These are phyloP conservation scores for Salisapilia sapeloensis DNA, from an alignment of 352 stramenopile genomes.

Conservation along the genomic window DNA sequence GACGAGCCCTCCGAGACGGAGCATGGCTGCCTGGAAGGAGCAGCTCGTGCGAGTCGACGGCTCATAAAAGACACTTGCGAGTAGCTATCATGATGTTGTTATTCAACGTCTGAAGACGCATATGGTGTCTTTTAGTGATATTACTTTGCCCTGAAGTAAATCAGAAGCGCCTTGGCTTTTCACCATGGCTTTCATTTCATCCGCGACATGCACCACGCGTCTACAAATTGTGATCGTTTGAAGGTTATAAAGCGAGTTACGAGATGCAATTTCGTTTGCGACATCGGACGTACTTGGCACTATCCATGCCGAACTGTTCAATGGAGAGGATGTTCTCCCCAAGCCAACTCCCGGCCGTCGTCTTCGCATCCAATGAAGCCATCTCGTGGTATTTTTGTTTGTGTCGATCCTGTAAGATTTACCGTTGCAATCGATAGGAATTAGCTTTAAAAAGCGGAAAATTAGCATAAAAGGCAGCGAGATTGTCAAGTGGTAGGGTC, in stretches of 20 bases:
- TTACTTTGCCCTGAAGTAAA: constrained; percentile 71
- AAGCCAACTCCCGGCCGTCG: constrained; percentile 29
- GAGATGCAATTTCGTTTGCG: background rate
- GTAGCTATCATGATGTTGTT: constrained; percentile 26
- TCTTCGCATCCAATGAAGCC: constrained; percentile 38
- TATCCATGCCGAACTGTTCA: constrained; percentile 58
- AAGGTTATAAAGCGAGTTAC: too few relatives aligned
- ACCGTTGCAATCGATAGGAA: too few relatives aligned
- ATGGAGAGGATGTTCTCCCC: constrained; percentile 66
- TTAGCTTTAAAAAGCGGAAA: too few relatives aligned
- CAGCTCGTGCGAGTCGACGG: constrained; percentile 95
- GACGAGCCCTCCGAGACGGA: constrained; percentile 90
- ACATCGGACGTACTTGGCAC: constrained; percentile 27
- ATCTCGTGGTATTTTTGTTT: constrained; percentile 7
- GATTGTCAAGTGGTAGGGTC: too few relatives aligned
- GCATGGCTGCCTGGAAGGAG: constrained; percentile 96
- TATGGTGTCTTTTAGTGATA: background rate
- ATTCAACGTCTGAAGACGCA: background rate
- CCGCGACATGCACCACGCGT: constrained; percentile 47
- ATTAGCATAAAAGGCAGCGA: too few relatives aligned
- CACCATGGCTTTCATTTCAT: constrained; percentile 76
- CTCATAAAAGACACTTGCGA: constrained; percentile 98
- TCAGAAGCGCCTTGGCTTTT: constrained; percentile 49
- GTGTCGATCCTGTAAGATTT: constrained; percentile 3
- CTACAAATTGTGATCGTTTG: constrained; percentile 7